Evolutionary conservation across 805 yeast genomes (phyloP).

Genomic region (Saccharomycopsis microspora): DNA sequence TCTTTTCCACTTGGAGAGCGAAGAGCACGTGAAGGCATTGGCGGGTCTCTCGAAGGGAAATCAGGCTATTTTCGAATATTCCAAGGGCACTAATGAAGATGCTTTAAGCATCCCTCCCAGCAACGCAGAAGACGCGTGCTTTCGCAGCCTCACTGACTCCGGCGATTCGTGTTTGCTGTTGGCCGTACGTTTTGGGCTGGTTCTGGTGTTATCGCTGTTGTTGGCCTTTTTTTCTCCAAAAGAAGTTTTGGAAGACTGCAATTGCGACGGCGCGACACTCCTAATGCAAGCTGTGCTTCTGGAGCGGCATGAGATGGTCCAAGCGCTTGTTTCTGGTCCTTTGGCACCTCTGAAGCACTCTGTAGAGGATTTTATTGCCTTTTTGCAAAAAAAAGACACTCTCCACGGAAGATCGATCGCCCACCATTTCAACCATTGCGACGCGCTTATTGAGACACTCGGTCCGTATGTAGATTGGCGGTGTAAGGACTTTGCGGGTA

Average conservation of each 20-base stretch:
- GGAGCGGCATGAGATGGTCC: neutral
- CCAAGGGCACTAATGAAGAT: neutral
- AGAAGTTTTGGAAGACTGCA: slow-evolving; percentile 54
- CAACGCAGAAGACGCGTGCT: slow-evolving; percentile 18
- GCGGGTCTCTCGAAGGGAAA: slow-evolving; percentile 35
- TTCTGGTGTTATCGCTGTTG: slow-evolving; percentile 33
- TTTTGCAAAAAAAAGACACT: slow-evolving; percentile 39
- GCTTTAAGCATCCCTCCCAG: slow-evolving; percentile 14
- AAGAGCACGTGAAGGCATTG: slow-evolving; percentile 27
- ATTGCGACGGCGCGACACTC: slow-evolving; percentile 42
- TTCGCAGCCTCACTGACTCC: slow-evolving; percentile 30
- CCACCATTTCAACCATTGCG: slow-evolving; percentile 57
- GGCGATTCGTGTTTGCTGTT: slow-evolving; percentile 69
- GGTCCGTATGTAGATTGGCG: slow-evolving; percentile 65
- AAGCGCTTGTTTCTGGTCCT: slow-evolving; percentile 17
- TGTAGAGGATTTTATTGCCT: slow-evolving; percentile 33
- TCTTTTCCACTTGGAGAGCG: slow-evolving; percentile 43
- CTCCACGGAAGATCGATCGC: slow-evolving; percentile 48
- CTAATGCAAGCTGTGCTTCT: slow-evolving; percentile 47
- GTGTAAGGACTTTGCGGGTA: slow-evolving; percentile 47
- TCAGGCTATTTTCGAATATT: slow-evolving; percentile 37
- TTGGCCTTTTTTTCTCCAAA: slow-evolving; percentile 47
- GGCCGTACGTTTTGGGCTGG: slow-evolving; percentile 41
- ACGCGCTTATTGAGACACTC: slow-evolving; percentile 36
- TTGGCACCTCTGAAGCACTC: slow-evolving; percentile 35